Base-by-base conservation (phyloP, 148 eudicot species). In the Arctostaphylos glauca region DNA sequence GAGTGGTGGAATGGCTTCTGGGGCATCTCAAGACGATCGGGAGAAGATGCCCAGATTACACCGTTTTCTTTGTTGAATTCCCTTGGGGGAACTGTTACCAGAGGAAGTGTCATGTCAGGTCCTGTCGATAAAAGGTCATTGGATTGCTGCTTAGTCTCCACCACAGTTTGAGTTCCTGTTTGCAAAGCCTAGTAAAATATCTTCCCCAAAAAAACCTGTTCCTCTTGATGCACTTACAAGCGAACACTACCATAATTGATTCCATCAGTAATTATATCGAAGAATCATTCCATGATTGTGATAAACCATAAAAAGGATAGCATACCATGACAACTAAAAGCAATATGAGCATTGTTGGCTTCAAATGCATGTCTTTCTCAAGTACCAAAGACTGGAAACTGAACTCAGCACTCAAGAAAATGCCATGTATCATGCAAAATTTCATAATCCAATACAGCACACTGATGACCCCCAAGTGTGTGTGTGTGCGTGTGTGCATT, bases 1-100 rank as follows among this genome's bases (percentile, higher is more conserved):
- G 98, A 94, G 23, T 86, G 93, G 79, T 92, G 93, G 77, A 90
- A 93, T 71, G 94, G 96, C 82, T 93, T 96, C 44, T 92, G 95
- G 68, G 96, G 93, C 54, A 87, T 92, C 88, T 96, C 98, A 60
- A 91, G 92, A 70, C 91, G 93, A 80, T 93, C 97, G 47, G 98
- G 97, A 86, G 98, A 96, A 47, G 97, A 88, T 73, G 94, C 83
- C 99, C 98, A 96, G 43, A 90, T 90, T 84, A 89, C 87, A 44
- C 95, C 92, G 74, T 91, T 91, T 67, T 92, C 93, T 84, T 86
- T 88, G 74, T 83, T 85, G 76, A 89, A 93, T 79, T 85, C 96
- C 41, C 89, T 85, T 60, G 91, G 77, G 15, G 98, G 89, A 79
- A 93, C 94, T 25, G 97, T 89, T 81, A 91, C 98, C 38, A 94